Conservation (phyloP, 176 grass and related monocot species). For the Juncus effusus region DNA sequence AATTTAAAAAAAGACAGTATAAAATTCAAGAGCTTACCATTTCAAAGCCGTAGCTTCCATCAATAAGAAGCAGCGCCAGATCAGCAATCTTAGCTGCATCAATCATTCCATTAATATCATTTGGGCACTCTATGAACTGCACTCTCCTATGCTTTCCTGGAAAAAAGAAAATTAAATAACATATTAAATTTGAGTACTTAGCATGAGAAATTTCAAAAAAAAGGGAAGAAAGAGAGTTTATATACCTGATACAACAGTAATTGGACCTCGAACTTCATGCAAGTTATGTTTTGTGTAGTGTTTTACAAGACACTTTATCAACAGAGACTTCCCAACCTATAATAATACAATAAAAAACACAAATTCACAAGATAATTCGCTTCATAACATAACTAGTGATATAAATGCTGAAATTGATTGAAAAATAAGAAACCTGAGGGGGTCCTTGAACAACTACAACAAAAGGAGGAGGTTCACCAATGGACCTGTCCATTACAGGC, state of each 20-base stretch:
- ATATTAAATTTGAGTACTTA: constrained; percentile 17
- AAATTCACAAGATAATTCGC: background rate
- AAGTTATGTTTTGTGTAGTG: constrained; percentile 95
- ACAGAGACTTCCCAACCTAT: constrained; percentile 86
- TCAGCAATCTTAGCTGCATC: constrained; percentile 99
- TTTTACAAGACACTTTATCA: constrained; percentile 94
- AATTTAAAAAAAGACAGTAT: too few relatives aligned
- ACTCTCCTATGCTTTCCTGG: constrained; percentile 86
- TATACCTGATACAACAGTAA: constrained; percentile 89
- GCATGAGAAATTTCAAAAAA: background rate
- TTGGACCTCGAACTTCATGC: constrained; percentile 75
- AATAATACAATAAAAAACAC: constrained; percentile 13
- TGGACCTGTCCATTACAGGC: constrained; percentile 69
- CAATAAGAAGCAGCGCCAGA: constrained; percentile 85
- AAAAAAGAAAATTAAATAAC: constrained; percentile 16
- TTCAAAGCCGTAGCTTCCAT: constrained; percentile 98
- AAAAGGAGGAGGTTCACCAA: constrained; percentile 79
- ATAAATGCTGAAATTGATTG: background rate
- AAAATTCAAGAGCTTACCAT: constrained; percentile 54
- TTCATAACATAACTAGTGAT: too few relatives aligned
- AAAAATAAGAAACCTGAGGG: constrained; percentile 44
- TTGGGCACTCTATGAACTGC: constrained; percentile 93
- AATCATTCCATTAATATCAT: constrained; percentile 97
- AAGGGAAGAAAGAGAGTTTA: constrained; percentile 1
- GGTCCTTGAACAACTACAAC: constrained; percentile 97